A percentile compares a stretch with the other conserved stretches of the same genome.
Conservation (phyloP, 1,284 basidiomycete species). For the Marasmius oreades region DNA sequence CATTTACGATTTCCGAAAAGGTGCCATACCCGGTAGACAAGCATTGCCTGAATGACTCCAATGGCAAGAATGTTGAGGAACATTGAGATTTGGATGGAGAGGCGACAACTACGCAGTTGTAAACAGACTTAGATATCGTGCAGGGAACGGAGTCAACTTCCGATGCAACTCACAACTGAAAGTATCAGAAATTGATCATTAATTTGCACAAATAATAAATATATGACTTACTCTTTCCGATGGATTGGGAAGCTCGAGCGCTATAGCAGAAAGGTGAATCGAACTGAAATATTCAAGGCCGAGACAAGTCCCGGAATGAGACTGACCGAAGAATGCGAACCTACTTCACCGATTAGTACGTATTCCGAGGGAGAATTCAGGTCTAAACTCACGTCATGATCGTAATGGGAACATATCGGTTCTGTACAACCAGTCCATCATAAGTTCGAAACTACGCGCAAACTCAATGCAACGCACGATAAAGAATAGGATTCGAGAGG, state of each 20-base stretch:
- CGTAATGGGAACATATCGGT: constrained; percentile 29
- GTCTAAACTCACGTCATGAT: constrained; percentile 10
- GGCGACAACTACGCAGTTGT: constrained; percentile 23
- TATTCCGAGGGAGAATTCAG: not conserved
- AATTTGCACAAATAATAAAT: not conserved
- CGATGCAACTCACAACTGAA: constrained; percentile 23
- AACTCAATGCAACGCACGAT: constrained; percentile 21
- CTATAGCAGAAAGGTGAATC: constrained; percentile 17
- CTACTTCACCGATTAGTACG: not conserved
- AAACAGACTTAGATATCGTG: not conserved
- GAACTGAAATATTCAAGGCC: too few species aligned
- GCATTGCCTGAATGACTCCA: constrained; percentile 32
- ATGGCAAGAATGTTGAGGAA: constrained; percentile 25
- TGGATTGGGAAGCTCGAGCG: constrained; percentile 23
- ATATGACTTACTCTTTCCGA: constrained; percentile 21
- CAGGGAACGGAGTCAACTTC: constrained; percentile 1
- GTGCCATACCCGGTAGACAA: constrained; percentile 35
- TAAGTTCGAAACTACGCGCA: not conserved
- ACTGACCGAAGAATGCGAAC: constrained; percentile 18
- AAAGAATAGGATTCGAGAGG: constrained; percentile 32
- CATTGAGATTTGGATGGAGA: constrained; percentile 24
- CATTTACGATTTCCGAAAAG: constrained; percentile 27
- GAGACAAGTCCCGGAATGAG: constrained; percentile 3
- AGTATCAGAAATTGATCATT: not conserved
- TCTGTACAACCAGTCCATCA: constrained; percentile 20